phyloP scores from a whole-genome alignment of 176 grass and related monocot genomes.

The Oryza coarctata region DNA sequence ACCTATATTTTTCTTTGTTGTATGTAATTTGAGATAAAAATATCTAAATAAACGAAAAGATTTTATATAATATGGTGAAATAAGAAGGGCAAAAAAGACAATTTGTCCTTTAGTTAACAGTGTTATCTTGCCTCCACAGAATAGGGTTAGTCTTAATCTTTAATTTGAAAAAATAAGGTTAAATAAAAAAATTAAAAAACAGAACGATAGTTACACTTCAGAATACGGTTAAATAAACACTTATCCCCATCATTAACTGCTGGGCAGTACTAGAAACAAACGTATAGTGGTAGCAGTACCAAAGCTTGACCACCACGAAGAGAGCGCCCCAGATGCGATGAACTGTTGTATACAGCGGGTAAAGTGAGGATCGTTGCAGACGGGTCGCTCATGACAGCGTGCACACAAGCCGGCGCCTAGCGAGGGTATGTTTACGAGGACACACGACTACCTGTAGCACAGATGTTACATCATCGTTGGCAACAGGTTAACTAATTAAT shows the following conservation, averaged over 20 bases:
- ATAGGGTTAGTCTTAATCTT: too few species aligned
- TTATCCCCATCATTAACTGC: background rate
- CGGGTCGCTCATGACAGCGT: slow-evolving; percentile 20
- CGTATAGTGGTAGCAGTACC: background rate
- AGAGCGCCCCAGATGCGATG: background rate
- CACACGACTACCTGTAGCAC: slow-evolving; percentile 4
- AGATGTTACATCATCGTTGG: background rate
- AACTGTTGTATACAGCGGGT: background rate
- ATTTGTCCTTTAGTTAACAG: too few species aligned
- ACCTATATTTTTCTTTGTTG: too few species aligned
- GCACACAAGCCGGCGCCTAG: background rate
- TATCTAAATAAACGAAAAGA: too few species aligned
- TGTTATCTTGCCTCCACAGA: too few species aligned
- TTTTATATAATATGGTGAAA: too few species aligned
- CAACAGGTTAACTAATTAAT: background rate
- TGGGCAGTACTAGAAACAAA: slow-evolving; percentile 4
- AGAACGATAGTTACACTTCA: too few species aligned
- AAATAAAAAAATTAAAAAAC: too few species aligned
- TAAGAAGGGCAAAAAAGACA: too few species aligned
- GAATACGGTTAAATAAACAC: too few species aligned
- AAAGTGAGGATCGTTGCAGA: background rate
- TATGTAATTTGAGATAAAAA: too few species aligned
- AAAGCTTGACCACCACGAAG: background rate
- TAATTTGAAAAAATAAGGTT: too few species aligned
- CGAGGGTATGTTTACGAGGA: background rate